Percentiles rank a stretch among this genome's conserved stretches.
These are phyloP conservation scores for Withania somnifera DNA, from an alignment of 305 asterid genomes.

Conservation along the genomic window DNA sequence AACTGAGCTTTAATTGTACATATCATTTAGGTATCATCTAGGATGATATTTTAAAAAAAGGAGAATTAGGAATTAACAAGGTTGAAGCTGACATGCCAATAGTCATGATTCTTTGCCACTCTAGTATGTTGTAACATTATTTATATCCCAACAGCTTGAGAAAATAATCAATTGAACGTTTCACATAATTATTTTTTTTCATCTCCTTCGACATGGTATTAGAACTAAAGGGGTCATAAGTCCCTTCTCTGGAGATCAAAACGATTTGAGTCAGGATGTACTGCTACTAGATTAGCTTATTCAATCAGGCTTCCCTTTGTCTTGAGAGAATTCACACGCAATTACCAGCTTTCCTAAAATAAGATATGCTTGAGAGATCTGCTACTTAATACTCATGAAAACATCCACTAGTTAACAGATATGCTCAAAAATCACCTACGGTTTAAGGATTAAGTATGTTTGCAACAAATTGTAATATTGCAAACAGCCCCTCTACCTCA, in stretches of 20 bases:
- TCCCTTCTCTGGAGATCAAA: neutral
- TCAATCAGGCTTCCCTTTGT: neutral
- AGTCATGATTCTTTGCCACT: neutral
- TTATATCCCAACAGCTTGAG: neutral
- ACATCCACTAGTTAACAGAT: neutral
- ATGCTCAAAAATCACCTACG: neutral
- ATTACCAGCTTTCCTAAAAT: neutral
- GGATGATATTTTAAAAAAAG: neutral
- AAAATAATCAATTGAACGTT: neutral
- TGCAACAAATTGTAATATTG: too few relatives aligned
- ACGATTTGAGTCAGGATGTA: neutral
- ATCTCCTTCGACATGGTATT: neutral
- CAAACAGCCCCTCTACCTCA: too few relatives aligned
- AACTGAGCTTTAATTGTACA: neutral
- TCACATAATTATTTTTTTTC: neutral
- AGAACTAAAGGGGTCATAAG: neutral
- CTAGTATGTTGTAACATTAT: neutral
- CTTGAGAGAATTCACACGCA: neutral
- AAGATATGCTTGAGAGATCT: neutral
- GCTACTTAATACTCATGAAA: neutral
- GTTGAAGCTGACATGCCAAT: neutral
- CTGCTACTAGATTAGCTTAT: neutral
- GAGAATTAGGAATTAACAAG: neutral
- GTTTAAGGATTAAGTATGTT: neutral
- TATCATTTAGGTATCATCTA: neutral